Conservation (phyloP, 768 basidiomycete species). For the Tulasnella sp. region DNA sequence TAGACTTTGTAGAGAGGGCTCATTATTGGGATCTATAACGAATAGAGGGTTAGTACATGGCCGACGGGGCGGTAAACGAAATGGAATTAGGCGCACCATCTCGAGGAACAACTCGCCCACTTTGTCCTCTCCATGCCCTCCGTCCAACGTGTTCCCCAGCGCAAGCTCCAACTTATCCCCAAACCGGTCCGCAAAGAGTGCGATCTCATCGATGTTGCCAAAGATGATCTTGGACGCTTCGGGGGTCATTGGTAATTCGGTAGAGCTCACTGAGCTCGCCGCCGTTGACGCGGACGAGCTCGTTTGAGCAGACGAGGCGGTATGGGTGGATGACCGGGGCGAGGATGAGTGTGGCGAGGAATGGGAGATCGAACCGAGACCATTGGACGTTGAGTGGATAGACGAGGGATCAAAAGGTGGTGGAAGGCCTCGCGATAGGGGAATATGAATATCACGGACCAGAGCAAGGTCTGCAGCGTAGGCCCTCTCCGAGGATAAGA, state of each 20-base stretch:
- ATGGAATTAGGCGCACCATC: conserved; percentile 37
- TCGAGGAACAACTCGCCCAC: conserved; percentile 61
- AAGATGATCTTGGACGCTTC: conserved; percentile 66
- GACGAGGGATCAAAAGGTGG: conserved; percentile 20
- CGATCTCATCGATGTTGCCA: conserved; percentile 63
- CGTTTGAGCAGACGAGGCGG: conserved; percentile 13
- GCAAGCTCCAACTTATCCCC: conserved; percentile 52
- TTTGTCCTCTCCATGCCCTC: conserved; percentile 52
- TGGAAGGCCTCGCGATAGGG: conserved; percentile 52
- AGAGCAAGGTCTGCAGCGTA: conserved; percentile 76
- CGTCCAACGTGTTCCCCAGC: conserved; percentile 48
- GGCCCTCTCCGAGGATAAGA: conserved; percentile 66
- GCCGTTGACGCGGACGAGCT: conserved; percentile 21
- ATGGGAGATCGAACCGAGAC: neutral
- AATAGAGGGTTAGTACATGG: conserved; percentile 8
- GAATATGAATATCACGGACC: conserved; percentile 65
- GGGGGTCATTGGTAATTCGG: conserved; percentile 49
- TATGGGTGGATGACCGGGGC: conserved; percentile 16
- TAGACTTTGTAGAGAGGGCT: conserved; percentile 66
- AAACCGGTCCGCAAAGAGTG: conserved; percentile 55
- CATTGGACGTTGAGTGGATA: neutral
- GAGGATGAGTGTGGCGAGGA: conserved; percentile 6
- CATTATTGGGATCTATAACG: conserved; percentile 48
- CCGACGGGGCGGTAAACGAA: neutral
- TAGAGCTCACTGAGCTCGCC: conserved; percentile 25